Base-by-base conservation (phyloP, 1,139 yeast species). In the Candida sanyaensis region DNA sequence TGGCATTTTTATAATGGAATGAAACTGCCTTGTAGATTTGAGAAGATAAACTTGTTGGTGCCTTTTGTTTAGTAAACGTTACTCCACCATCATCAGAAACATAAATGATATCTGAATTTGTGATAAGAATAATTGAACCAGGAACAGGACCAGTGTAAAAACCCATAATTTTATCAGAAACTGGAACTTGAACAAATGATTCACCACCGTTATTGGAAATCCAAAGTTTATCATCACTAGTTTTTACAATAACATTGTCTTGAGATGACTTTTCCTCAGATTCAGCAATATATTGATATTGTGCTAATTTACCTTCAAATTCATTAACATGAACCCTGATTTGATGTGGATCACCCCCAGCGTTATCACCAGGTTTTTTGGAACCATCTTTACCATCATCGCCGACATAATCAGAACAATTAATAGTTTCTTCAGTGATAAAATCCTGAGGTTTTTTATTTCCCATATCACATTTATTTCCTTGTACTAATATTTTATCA, bases 181-280 rank as follows among this genome's bases (percentile, higher is more conserved):
- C 61, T 1, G 71, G 77, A 23, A 80, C 73, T 51, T 70, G 69
- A 12, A 72, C 71, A 69, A 92, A 86, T 1, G 66, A 65, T 3
- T 71, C 62, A 21, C 98, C 98, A 42, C 95, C 96, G 65, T 91
- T 84, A 59, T 83, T 87, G 1, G 97, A 88, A 11, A 89, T 76
- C 56, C 68, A 85, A 1, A 84, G 74, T 8, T 72, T 67, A 34
- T 80, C 75, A 32, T 72, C 67, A 26, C 68, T 64, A 0, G 93
- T 86, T 46, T 78, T 74, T 11, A 88, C 66, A 21, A 93, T 59
- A n/a, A 93, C 65, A 9, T 96, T 87, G 61, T 92, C 96, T 50
- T 86, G 90, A 43, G 64, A 50, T 61, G 62, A 58, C 51, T 72
- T 57, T 13, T 61, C 62, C 41, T 44, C 32, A 2, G 70, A 71